Evolutionary conservation across 2,329 filamentous ascomycete species (phyloP), one percentile per base, ranked within the genome.

Genomic region (Emergomyces pasteurianus): DNA sequence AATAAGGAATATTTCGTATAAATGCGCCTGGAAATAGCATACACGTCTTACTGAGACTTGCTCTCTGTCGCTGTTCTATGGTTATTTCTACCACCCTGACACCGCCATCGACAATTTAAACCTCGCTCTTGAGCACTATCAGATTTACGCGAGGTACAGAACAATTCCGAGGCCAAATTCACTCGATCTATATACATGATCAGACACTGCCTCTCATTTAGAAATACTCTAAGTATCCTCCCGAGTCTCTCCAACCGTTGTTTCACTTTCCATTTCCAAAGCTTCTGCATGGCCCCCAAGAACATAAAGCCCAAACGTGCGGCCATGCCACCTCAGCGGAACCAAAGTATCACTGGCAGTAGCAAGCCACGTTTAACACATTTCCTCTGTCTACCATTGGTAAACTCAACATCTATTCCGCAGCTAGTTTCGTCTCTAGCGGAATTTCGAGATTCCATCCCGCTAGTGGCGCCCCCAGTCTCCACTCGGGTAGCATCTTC

Each of bases 371-470:
- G 66, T n/a, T 65, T 74, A 16, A 79, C 77, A 0, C 77, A 79
- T 66, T 79, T 79, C 61, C 71, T 79, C 10, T 78, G 76, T 61
- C 66, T 79, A 7, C 77, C 91, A 1, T 81, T 96, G 7, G 78
- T 87, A 56, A 89, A 83, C 2, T 60, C 77, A 0, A 58, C 73
- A 8, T 88, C 86, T 1, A 79, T 83, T 16, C 78, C 82, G 0
- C 86, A 91, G 69, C 80, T 96, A 0, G 78, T 83, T n/a, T 72
- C 74, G 2, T 85, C 81, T 23, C 73, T 95, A 4, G 74, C 79
- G 5, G 69, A 78, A 7, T 92, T 95, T 70, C 79, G 77, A 61
- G 74, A 81, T 34, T 82, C 86, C 63, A 80, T 87, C 31, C 69
- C 69, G 26, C 64, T 54, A 49, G 59, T 58, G 50, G 21, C 60